Evolutionary conservation across 805 yeast species (phyloP).

Genomic region (Wickerhamiella hasegawae): DNA sequence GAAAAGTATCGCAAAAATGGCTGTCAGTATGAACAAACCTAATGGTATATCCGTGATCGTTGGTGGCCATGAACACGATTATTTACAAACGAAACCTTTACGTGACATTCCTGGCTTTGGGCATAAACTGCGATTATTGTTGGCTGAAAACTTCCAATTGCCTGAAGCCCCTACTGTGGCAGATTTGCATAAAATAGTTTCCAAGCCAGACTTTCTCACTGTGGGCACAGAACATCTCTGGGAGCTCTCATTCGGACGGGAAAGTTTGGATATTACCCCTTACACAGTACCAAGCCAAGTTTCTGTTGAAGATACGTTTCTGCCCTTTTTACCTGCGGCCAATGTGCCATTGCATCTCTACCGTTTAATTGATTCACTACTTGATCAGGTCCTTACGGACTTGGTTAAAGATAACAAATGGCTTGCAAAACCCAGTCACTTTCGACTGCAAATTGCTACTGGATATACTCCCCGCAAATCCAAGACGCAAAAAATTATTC

Average conservation of each 20-base stretch:
- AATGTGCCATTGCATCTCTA: slow-evolving; percentile 6
- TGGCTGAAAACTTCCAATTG: neutral
- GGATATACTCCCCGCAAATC: slow-evolving; percentile 5
- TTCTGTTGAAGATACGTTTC: slow-evolving; percentile 19
- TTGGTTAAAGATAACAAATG: slow-evolving; percentile 13
- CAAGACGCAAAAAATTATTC: slow-evolving; percentile 3
- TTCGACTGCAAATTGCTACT: slow-evolving; percentile 2
- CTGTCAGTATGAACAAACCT: slow-evolving; percentile 18
- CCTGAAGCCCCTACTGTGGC: slow-evolving; percentile 5
- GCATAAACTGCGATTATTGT: slow-evolving; percentile 1
- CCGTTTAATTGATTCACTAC: slow-evolving; percentile 10
- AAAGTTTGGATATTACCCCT: slow-evolving; percentile 3
- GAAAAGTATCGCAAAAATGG: slow-evolving; percentile 19
- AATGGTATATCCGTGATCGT: slow-evolving; percentile 17
- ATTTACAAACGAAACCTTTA: slow-evolving; percentile 9
- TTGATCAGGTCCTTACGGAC: slow-evolving; percentile 14
- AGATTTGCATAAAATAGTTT: slow-evolving; percentile 1
- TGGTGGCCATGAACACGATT: slow-evolving; percentile 14
- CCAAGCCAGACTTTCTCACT: neutral
- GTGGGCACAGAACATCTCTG: slow-evolving; percentile 4
- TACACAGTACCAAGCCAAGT: slow-evolving; percentile 15
- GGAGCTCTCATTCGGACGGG: slow-evolving; percentile 8
- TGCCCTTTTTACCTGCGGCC: slow-evolving; percentile 1
- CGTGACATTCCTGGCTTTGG: slow-evolving; percentile 19
- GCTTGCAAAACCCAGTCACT: slow-evolving; percentile 10